A percentile compares a stretch with the other conserved stretches of the same genome.
These are phyloP conservation scores for Pholiota conissans DNA, from an alignment of 768 basidiomycete species.

Conservation along the genomic window DNA sequence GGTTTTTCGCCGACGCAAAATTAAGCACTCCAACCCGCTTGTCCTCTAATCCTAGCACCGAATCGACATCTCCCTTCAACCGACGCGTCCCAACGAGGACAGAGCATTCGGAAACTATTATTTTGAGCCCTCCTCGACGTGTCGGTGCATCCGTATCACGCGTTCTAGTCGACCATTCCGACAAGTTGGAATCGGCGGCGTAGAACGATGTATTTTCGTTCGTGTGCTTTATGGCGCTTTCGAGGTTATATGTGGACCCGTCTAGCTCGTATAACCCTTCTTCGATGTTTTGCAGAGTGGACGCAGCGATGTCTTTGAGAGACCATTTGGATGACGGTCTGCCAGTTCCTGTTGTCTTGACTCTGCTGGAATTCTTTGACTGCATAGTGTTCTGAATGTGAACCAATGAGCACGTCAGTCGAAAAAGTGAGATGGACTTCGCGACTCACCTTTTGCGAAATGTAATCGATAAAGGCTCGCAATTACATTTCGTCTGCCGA, in stretches of 20 bases:
- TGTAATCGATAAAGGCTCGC: background rate
- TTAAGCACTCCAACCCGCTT: constrained; percentile 46
- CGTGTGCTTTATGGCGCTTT: constrained; percentile 22
- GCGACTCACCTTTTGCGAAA: background rate
- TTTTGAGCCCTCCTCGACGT: constrained; percentile 19
- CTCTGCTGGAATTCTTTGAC: background rate
- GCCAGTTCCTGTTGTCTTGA: background rate
- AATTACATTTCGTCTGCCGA: no score
- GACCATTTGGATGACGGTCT: background rate
- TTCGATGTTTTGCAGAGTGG: constrained; percentile 49
- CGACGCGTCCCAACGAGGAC: constrained; percentile 17
- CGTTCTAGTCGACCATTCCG: constrained; percentile 38
- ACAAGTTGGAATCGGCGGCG: constrained; percentile 43
- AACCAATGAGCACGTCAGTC: background rate
- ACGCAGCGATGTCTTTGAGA: constrained; percentile 1
- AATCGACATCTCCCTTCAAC: constrained; percentile 7
- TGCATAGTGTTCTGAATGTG: background rate
- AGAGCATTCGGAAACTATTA: constrained; percentile 18
- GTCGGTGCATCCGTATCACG: background rate
- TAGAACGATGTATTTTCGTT: constrained; percentile 49
- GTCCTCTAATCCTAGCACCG: constrained; percentile 34
- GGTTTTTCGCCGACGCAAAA: constrained; percentile 52
- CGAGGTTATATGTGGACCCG: constrained; percentile 26
- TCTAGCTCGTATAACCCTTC: constrained; percentile 37
- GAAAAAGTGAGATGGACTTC: background rate